Percentiles rank a stretch among this genome's conserved stretches.
phyloP scores from a whole-genome alignment of 768 basidiomycete species.

The Dentipellis fragilis region DNA sequence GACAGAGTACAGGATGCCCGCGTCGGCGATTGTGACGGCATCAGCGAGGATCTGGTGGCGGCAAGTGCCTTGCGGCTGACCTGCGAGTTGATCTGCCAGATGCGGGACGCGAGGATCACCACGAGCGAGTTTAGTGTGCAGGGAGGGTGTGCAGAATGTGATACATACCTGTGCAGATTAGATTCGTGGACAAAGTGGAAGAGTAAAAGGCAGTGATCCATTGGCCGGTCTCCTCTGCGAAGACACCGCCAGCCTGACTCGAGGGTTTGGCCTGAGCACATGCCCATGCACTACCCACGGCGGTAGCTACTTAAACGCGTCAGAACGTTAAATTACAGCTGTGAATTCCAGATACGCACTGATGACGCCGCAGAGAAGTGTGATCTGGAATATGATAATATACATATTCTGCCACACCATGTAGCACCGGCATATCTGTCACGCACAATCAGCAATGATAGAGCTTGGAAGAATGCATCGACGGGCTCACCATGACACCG shows the following conservation, averaged over 20 bases:
- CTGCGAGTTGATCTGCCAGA: background rate
- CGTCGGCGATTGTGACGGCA: background rate
- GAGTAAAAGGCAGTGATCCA: conserved; percentile 3
- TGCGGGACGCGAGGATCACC: background rate
- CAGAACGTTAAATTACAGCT: background rate
- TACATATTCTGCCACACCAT: conserved; percentile 12
- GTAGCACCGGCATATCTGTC: conserved; percentile 19
- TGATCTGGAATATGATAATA: conserved; percentile 6
- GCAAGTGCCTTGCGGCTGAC: background rate
- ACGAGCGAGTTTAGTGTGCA: background rate
- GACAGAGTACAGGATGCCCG: background rate
- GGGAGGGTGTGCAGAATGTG: background rate
- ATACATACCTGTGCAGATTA: conserved; percentile 1
- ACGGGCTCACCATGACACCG: conserved; percentile 17
- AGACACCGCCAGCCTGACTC: background rate
- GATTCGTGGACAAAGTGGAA: background rate
- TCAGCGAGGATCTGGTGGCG: background rate
- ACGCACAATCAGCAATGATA: background rate
- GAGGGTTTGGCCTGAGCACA: background rate
- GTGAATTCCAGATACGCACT: conserved; percentile 1
- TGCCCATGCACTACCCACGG: background rate
- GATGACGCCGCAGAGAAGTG: conserved; percentile 13
- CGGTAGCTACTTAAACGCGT: background rate
- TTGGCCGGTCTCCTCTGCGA: background rate
- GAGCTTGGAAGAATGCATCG: background rate